Evolutionary conservation across 1,139 yeast genomes (phyloP).

Genomic region (Sugiyamaella novakii): DNA sequence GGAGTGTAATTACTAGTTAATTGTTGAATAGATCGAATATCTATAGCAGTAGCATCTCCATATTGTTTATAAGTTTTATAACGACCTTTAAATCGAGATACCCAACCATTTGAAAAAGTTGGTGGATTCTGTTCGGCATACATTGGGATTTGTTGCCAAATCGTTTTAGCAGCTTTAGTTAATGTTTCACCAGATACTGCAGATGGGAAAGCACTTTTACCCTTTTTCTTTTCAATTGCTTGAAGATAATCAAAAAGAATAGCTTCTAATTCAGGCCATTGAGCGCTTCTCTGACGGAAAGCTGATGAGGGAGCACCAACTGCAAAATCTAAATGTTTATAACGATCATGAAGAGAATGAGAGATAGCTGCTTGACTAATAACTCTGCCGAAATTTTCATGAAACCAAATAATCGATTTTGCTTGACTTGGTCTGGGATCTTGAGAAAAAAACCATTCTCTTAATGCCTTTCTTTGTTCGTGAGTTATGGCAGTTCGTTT

Average conservation of each 20-base stretch:
- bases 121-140: constrained; percentile 20
- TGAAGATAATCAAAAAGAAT: constrained; percentile 22
- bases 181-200: constrained; percentile 21
- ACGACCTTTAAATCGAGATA: constrained; percentile 21
- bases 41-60: constrained; percentile 21
- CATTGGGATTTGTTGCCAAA: constrained; percentile 21
- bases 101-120: constrained; percentile 24
- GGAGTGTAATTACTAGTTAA: constrained; percentile 18
- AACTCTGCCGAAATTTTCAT: constrained; percentile 14
- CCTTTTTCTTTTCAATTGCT: constrained; percentile 20
- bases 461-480: constrained; percentile 22
- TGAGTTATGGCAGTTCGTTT: constrained; percentile 23
- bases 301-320: constrained; percentile 23
- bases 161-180: constrained; percentile 21
- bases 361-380: constrained; percentile 22
- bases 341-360: constrained; percentile 23
- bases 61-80: constrained; percentile 22
- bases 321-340: constrained; percentile 22
- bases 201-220: constrained; percentile 18
- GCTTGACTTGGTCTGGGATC: constrained; percentile 23
- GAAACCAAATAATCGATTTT: constrained; percentile 20
- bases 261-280: constrained; percentile 24
- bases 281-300: constrained; percentile 20
- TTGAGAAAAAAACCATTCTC: constrained; percentile 23
- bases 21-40: constrained; percentile 18